A percentile compares a stretch with the other conserved stretches of the same genome.
phyloP scores from a whole-genome alignment of 352 stramenopile genomes.

The Pythium apleroticum region DNA sequence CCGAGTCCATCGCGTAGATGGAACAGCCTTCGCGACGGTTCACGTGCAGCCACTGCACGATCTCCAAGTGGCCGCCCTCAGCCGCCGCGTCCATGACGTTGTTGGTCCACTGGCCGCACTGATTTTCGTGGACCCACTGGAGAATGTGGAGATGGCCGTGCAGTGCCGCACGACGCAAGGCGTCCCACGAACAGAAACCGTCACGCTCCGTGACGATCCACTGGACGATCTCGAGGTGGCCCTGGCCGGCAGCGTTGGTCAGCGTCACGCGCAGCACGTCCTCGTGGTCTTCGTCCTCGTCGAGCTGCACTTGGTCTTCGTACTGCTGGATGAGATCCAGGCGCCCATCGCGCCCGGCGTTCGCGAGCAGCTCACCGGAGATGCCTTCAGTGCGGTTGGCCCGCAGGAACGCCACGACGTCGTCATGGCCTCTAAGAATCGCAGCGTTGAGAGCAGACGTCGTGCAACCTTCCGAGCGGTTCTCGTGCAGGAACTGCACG shows the following conservation, averaged over 20 bases:
- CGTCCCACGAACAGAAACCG: slow-evolving; percentile 30
- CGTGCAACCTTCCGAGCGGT: slow-evolving; percentile 31
- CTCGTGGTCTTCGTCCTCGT: slow-evolving; percentile 27
- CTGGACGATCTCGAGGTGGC: slow-evolving; percentile 29
- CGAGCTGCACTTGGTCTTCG: slow-evolving; percentile 24
- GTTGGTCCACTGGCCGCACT: slow-evolving; percentile 27
- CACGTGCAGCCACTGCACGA: slow-evolving; percentile 31
- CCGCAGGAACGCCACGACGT: slow-evolving; percentile 24
- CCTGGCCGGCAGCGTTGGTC: slow-evolving; percentile 23
- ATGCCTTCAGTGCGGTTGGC: slow-evolving; percentile 27
- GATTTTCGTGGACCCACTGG: slow-evolving; percentile 26
- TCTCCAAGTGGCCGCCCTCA: slow-evolving; percentile 26
- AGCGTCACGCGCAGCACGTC: slow-evolving; percentile 26
- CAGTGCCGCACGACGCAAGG: slow-evolving; percentile 23
- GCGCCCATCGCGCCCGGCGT: slow-evolving; percentile 17
- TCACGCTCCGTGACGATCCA: slow-evolving; percentile 31
- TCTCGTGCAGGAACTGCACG: slow-evolving; percentile 26
- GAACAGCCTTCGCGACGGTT: slow-evolving; percentile 28
- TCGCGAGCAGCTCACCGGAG: slow-evolving; percentile 24
- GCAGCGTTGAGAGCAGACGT: slow-evolving; percentile 18
- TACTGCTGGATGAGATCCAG: slow-evolving; percentile 30
- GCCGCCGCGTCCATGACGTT: slow-evolving; percentile 30
- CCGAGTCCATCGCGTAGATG: slow-evolving; percentile 30
- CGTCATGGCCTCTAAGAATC: slow-evolving; percentile 26
- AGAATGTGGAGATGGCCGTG: slow-evolving; percentile 30